Base-by-base conservation (phyloP, 2,329 filamentous ascomycete species). In the Claviceps africana region DNA sequence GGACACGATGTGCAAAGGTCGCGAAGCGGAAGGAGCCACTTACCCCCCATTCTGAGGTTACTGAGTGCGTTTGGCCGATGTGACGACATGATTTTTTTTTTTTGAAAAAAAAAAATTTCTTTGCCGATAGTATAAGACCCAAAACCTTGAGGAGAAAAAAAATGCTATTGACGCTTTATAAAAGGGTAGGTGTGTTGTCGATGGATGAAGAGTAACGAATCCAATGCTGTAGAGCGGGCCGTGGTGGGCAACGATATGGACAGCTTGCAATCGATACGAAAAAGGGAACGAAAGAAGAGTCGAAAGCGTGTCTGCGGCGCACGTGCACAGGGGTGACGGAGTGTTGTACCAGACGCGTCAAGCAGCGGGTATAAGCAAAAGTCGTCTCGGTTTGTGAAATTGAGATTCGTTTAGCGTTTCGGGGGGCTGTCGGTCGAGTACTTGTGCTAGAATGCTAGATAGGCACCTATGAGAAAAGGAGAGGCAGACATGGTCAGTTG, bases 21-120 rank as follows among this genome's bases (percentile, higher is more conserved):
- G 55, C 53, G 40, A 43, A 8, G 56, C 45, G 51, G 51, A 51
- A 15, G 46, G 45, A 50, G 51, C 51, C 44, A 64, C 88, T 84
- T 78, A 96, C 91, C 93, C 82, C 91, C 93, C 89, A 97, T 96
- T 75, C 91, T 87, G 76, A 97, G 69, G 64, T 73, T 79, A 66
- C 77, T 80, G 74, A 97, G 95, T 67, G 88, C 85, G 78, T 88
- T 86, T 70, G 90, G 86, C 77, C 90, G 81, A 75, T 85, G 93
- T 73, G 89, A 85, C 77, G 88, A 89, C 89, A 95, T 95, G 53
- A 58, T 67, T 46, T 4, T 37, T 57, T 28, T 39, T 35, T 37
- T 58, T 3, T 3, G 5, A 25, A 25, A 25, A 25, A 25, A 25
- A 25, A 3, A 25, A 25, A 25, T n/a, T n/a, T 37, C 15, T 37